These are phyloP conservation scores for Emericellopsis cladophorae DNA, from an alignment of 2,329 filamentous ascomycete genomes.

Conservation along the genomic window DNA sequence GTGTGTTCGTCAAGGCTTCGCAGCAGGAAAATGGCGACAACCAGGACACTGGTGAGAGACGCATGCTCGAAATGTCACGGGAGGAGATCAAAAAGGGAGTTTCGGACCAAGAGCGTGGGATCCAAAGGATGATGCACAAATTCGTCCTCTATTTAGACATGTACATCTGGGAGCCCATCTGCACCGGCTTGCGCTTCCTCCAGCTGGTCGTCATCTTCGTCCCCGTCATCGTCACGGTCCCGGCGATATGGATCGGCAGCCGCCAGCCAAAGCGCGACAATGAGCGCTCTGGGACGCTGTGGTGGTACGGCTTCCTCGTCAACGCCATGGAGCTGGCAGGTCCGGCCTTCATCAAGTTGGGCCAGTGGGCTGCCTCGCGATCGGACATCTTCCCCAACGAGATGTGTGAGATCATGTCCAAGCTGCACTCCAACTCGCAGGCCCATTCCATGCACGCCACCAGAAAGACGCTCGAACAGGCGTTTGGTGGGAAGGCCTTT, in stretches of 20 bases:
- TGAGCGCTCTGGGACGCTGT: constrained; percentile 70
- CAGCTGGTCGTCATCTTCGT: constrained; percentile 83
- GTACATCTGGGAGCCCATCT: constrained; percentile 74
- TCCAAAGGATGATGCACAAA: constrained; percentile 43
- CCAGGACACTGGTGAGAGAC: constrained; percentile 60
- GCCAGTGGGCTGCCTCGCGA: constrained; percentile 95
- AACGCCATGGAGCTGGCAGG: constrained; percentile 84
- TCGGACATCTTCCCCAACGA: constrained; percentile 92
- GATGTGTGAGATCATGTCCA: constrained; percentile 88
- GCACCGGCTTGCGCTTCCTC: constrained; percentile 76
- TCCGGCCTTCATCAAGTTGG: constrained; percentile 96
- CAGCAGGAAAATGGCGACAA: constrained; percentile 36
- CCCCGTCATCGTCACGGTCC: constrained; percentile 71
- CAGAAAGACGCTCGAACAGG: constrained; percentile 63
- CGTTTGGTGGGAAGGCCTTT: constrained; percentile 70
- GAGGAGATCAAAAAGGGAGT: constrained; percentile 63
- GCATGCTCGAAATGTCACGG: constrained; percentile 76
- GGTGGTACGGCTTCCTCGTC: constrained; percentile 91
- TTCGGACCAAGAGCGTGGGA: constrained; percentile 44
- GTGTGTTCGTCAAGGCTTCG: constrained; percentile 44
- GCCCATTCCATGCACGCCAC: constrained; percentile 78
- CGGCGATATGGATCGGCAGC: constrained; percentile 66
- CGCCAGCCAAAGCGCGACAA: constrained; percentile 52
- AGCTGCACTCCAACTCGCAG: constrained; percentile 86
- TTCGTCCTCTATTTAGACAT: constrained; percentile 56